Base-by-base conservation (phyloP, 2,329 filamentous ascomycete species). In the Sclerotinia minor region DNA sequence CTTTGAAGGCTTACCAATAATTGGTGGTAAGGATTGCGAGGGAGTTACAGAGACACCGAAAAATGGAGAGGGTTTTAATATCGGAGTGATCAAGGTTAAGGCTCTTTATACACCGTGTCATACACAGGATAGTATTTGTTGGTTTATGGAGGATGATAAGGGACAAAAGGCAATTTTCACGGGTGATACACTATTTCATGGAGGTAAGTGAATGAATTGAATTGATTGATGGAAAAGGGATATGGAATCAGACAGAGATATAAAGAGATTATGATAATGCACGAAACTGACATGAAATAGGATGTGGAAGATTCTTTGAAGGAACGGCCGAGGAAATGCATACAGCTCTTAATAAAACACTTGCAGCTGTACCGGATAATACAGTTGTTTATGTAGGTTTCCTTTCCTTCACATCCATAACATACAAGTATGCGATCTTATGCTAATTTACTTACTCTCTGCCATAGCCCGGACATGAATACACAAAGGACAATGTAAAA, bases 51-150 rank as follows among this genome's bases (percentile, higher is more conserved):
- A 83, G 73, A 96, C 90, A 0, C 94, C 94, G 0, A 80, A 81
- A 3, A 86, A 98, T 77, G 87, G 89, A 50, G 87, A 92, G 72
- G 87, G 83, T 3, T 97, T 97, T 83, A 89, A 87, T 71, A 87
- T 99, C 70, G 95, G 95, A 67, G 84, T 85, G 73, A 95, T 99
- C 78, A 84, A 85, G 19, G 90, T 97, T 68, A 94, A 87, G 77
- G 91, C 92, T 32, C 82, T 98, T n/a, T 91, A 98, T 80, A 99
- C 95, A 17, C 95, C 95, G 1, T 99, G 95, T 79, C 95, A 99
- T 78, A 99, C 95, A 1, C 94, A 97, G 81, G 95, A 99, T 81
- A 97, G 94, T 79, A 97, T 99, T 77, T 99, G 95, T 83, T 99
- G 89, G 82, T 92, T 89, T 73, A 88, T 95, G 82, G 87, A 97